Conservation (phyloP, 2,329 filamentous ascomycete species). For the Botrytis paeoniae region DNA sequence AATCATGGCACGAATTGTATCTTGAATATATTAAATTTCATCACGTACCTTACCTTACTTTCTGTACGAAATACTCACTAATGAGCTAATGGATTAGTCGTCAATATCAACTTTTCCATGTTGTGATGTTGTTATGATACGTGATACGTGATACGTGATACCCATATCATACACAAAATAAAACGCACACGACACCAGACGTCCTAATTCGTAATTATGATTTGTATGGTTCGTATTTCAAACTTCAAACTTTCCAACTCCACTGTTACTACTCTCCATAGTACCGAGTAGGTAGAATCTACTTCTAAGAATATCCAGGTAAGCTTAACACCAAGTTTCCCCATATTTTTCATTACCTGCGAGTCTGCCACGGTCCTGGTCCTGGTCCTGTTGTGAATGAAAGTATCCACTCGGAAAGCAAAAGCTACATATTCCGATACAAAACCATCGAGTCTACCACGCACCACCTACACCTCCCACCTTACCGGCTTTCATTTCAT, state of each 20-base stretch:
- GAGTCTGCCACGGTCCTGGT: background rate
- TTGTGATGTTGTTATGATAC: background rate
- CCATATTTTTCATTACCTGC: background rate
- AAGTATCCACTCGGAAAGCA: background rate
- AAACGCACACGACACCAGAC: background rate
- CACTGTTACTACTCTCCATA: background rate
- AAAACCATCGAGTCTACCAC: background rate
- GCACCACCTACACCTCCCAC: background rate
- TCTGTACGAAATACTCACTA: slow-evolving; percentile 4
- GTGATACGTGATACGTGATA: background rate
- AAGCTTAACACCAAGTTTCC: background rate
- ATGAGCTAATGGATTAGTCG: background rate
- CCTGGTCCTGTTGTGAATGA: background rate
- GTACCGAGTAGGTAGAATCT: background rate
- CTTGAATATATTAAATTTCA: background rate
- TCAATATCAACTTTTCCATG: background rate
- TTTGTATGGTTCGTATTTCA: background rate
- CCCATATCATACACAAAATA: background rate
- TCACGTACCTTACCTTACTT: slow-evolving; percentile 7
- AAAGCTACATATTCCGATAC: background rate
- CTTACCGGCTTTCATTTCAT: background rate
- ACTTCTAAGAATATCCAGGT: background rate
- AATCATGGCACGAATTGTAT: background rate
- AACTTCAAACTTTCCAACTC: background rate
- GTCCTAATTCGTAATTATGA: background rate